Base-by-base conservation (phyloP, 495 filamentous ascomycete species). In the Collariella sp. region DNA sequence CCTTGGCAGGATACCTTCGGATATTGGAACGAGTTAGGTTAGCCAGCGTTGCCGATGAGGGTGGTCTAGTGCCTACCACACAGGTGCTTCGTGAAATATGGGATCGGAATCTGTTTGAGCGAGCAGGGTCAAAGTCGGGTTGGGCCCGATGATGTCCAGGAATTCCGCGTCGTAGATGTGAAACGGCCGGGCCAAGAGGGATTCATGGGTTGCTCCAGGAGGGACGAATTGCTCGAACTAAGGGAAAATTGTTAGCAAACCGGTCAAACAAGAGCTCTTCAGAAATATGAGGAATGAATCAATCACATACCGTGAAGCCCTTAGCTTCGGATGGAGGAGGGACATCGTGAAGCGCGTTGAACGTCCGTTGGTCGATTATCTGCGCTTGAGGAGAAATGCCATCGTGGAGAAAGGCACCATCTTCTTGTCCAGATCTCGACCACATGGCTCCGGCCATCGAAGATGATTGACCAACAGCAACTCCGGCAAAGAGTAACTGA, bases 11-110 rank as follows among this genome's bases (percentile, higher is more conserved):
- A 33, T 66, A 65, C 67, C 66, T 72, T 26, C 31, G n/a, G 9
- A 7, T n/a, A 13, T 36, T 49, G 4, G 9, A 12, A 18, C 5
- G 13, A 18, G 3, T 18, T 18, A 23, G n/a, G n/a, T 47, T 34
- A 22, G 16, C 49, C 15, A 24, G 19, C n/a, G n/a, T n/a, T n/a
- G n/a, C n/a, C n/a, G n/a, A n/a, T n/a, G n/a, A n/a, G n/a, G n/a
- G n/a, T n/a, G n/a, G n/a, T n/a, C n/a, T n/a, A n/a, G n/a, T n/a
- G n/a, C 38, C 3, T 74, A 78, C 75, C 76, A 79, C 2, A 77
- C 72, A 2, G 72, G 66, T 20, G 77, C 77, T 57, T 79, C 77
- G 23, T 79, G 77, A 38, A 72, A 79, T 7, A 77, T 51, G 12
- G 74, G 76, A 39, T 78, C 66, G 20, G 55, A 65, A 41, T 58